These are phyloP conservation scores for Hapsidospora chrysogenum DNA, from an alignment of 495 filamentous ascomycete species.

Conservation along the genomic window DNA sequence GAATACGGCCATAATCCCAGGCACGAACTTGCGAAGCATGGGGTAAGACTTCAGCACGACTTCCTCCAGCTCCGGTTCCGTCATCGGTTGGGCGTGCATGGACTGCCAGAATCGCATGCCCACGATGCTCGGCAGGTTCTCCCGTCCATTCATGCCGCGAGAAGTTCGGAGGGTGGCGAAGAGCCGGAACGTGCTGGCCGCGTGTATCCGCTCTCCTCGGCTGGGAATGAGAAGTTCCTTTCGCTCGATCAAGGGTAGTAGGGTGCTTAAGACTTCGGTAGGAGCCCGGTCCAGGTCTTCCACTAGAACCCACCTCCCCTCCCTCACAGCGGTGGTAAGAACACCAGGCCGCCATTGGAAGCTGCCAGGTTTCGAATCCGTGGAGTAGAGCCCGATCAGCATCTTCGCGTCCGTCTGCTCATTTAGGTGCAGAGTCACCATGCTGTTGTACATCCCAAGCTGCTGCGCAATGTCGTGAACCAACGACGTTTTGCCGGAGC, in stretches of 20 bases:
- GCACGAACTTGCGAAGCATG: constrained; percentile 48
- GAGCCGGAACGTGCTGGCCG: constrained; percentile 68
- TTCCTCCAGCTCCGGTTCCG: constrained; percentile 52
- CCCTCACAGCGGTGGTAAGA: constrained; percentile 77
- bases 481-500: constrained; percentile 77
- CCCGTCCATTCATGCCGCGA: constrained; percentile 51
- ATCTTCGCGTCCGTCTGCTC: constrained; percentile 96
- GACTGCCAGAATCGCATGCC: constrained; percentile 71
- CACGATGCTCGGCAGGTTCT: constrained; percentile 41
- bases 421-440: constrained; percentile 88
- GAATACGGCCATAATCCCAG: constrained; percentile 62
- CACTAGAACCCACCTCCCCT: constrained; percentile 91
- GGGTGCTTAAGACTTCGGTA: constrained; percentile 81
- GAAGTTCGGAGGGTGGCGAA: constrained; percentile 79
- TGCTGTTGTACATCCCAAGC: constrained; percentile 52
- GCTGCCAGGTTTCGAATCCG: constrained; percentile 64
- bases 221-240: constrained; percentile 75
- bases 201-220: constrained; percentile 68
- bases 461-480: constrained; percentile 68
- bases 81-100: constrained; percentile 48
- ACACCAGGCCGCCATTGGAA: constrained; percentile 92
- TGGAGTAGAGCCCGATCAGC: constrained; percentile 83
- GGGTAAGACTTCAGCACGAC: constrained; percentile 57
- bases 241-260: constrained; percentile 79
- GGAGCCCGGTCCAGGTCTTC: constrained; percentile 94